Evolutionary conservation across 177 flowering plant species (phyloP), one percentile per base, ranked within the genome.

Genomic region (Telopea speciosissima): DNA sequence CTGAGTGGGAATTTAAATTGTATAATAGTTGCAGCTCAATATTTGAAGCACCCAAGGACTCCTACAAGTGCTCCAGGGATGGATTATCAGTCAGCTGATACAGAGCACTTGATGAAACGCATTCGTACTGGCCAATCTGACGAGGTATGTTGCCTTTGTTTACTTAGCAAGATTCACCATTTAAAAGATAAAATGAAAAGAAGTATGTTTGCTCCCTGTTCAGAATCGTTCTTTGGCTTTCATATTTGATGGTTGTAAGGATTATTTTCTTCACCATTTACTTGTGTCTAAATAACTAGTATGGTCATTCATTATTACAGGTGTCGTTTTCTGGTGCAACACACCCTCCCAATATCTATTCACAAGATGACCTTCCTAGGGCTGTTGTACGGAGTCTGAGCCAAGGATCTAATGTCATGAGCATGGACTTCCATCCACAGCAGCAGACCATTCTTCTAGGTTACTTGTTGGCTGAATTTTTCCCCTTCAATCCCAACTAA

Each of bases 401-500:
- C 78, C 94, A 89, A 72, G 94, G 94, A 22, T 85, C 97, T 4
- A 75, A 36, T 80, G 84, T 83, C 44, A 88, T 76, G 85, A 89
- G 89, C 89, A 86, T 92, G 96, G 97, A 92, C 74, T 92, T 90
- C 73, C 97, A 92, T 81, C 97, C 96, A 5, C 78, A 75, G 23
- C 91, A 88, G 67, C 97, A 86, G 63, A 85, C 89, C 10, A 54
- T 89, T 60, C 92, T 92, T 76, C 78, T 90, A 73, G 97, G 97
- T 92, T 66, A 25, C 25, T 74, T 8, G 23, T 71, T 24, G 23
- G 24, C 8, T 24, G 17, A 23, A 25, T 69, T 1, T n/a, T 54
- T 26, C 44, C n/a, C 6, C 21, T 8, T 5, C 19, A 45, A 45
- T 45, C 8, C 17, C 14, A 16, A 45, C 19, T 16, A 45, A n/a